Conservation (phyloP, 495 filamentous ascomycete species). For the Penicillium fimorum region DNA sequence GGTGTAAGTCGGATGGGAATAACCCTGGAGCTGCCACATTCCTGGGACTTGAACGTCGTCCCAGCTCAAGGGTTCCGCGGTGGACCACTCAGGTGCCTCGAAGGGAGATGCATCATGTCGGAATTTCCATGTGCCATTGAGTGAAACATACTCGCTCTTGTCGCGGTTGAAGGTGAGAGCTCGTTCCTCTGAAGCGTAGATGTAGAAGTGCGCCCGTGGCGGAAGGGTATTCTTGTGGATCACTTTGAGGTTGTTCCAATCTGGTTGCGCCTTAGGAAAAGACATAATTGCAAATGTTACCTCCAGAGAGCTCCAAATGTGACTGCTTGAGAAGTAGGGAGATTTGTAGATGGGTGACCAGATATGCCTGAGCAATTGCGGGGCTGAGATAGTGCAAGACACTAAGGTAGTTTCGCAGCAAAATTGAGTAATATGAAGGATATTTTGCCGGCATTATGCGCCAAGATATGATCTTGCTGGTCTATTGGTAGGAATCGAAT, state of each 20-base stretch:
- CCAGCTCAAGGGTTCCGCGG: conserved; percentile 38
- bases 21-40: conserved; percentile 68
- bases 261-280: conserved; percentile 27
- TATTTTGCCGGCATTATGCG: too few species aligned
- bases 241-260: conserved; percentile 60
- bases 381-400: too few species aligned
- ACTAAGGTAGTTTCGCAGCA: too few species aligned
- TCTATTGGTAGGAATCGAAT: too few species aligned
- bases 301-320: too few species aligned
- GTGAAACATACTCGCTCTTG: conserved; percentile 18
- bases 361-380: too few species aligned
- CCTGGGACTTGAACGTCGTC: conserved; percentile 55
- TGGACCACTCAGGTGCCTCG: conserved; percentile 42
- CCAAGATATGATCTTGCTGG: too few species aligned
- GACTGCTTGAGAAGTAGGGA: too few species aligned
- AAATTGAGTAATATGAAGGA: too few species aligned
- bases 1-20: conserved; percentile 58
- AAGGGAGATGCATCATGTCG: conserved; percentile 49
- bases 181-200: conserved; percentile 31
- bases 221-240: conserved; percentile 59
- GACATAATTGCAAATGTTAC: too few species aligned
- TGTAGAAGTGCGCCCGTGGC: conserved; percentile 56
- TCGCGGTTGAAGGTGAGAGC: conserved; percentile 9
- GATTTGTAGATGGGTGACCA: too few species aligned
- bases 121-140: conserved; percentile 62